Evolutionary conservation across 2,329 filamentous ascomycete genomes (phyloP), one percentile per base, ranked within the genome.

Genomic region (Sporothrix globosa): DNA sequence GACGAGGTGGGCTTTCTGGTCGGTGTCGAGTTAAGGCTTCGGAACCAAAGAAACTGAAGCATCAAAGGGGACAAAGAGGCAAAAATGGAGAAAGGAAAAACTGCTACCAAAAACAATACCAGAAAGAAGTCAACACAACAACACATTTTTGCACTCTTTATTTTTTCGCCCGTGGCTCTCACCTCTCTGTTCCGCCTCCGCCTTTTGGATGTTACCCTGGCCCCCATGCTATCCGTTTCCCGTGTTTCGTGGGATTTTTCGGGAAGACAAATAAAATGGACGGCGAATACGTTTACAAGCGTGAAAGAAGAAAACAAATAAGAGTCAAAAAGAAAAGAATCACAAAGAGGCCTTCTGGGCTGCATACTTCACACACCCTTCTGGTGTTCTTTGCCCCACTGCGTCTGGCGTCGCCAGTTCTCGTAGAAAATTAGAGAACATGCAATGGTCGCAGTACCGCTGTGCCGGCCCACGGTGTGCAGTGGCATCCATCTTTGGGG

Each of bases 201-300:
- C 69, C 66, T 68, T 68, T 71, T 68, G 56, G 46, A 71, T 68
- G 56, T 34, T 48, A 68, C 65, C 46, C 41, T 69, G 68, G 27
- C n/a, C 68, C 68, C 68, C 68, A 69, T 69, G 54, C 24, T 58
- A 48, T 63, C 54, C 53, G 13, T 71, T 69, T 66, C 58, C 39
- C 52, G 61, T 67, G 7, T 54, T 34, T 41, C 14, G 21, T 44
- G 24, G 69, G 39, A 48, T 4, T 24, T 66, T n/a, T 21, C 46
- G 63, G 61, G 24, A 65, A 34, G 44, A 17, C 61, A 41, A 34
- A 66, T 17, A 21, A n/a, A 52, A 66, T 21, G 9, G 30, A 53
- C 6, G 24, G 27, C 7, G 1, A 66, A 39, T 17, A 53, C 21
- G 19, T 14, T 46, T 7, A 21, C 4, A 46, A 27, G 3, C 14